phyloP scores from a whole-genome alignment of 140 eudicot species.

The Stevia rebaudiana region DNA sequence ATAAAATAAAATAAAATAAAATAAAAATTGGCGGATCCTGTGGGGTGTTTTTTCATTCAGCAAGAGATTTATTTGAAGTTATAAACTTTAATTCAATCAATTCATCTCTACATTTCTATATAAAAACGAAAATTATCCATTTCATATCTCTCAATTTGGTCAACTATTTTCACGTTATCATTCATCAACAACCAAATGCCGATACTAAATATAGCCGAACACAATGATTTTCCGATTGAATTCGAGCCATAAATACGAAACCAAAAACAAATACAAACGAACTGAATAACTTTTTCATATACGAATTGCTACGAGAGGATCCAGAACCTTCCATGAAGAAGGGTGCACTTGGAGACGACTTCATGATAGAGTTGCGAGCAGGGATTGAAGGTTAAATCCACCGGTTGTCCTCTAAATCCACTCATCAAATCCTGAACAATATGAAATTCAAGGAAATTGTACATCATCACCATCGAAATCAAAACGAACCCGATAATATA shows the following conservation, averaged over 20 bases:
- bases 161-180: background rate
- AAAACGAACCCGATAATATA: conserved; percentile 30
- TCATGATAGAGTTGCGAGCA: conserved; percentile 53
- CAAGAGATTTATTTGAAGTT: background rate
- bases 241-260: background rate
- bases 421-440: conserved; percentile 51
- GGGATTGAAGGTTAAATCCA: conserved; percentile 52
- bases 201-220: background rate
- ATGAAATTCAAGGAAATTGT: conserved; percentile 73
- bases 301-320: background rate
- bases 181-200: background rate
- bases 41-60: background rate
- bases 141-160: background rate
- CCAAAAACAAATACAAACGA: background rate
- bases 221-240: background rate
- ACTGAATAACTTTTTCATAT: background rate
- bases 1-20: too few species aligned
- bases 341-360: conserved; percentile 73
- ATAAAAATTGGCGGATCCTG: too few species aligned
- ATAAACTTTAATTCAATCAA: background rate
- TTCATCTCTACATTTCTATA: background rate
- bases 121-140: background rate
- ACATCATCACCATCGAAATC: conserved; percentile 27
- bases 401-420: conserved; percentile 77
- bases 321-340: conserved; percentile 78